Evolutionary conservation across 768 basidiomycete genomes (phyloP), one percentile per base, ranked within the genome.

Genomic region (Lactarius quietus): DNA sequence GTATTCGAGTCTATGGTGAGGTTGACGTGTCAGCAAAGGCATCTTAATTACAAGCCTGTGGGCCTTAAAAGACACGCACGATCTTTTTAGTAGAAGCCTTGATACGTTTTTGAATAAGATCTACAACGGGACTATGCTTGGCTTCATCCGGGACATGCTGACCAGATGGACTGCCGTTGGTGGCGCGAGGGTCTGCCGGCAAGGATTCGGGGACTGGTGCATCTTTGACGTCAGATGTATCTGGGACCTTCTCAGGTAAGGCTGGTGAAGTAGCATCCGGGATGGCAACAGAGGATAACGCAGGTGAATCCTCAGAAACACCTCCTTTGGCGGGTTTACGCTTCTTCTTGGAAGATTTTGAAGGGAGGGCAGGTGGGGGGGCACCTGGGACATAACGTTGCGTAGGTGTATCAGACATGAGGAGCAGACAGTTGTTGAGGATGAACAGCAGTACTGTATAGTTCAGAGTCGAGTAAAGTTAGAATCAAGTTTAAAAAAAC

Each of bases 21-120:
- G 55, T 15, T 26, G 33, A 26, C 14, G 31, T 15, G 56, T 66
- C 18, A 62, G 56, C 51, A 56, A 31, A 20, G 28, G 28, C 20
- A 4, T 36, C 53, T 67, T 59, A 41, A 39, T 41, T 57, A 69
- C 28, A 72, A 59, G 62, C 20, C 54, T 54, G 31, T 36, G 45
- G 29, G 59, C 54, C 38, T 61, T 69, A 23, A 70, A 78, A 55
- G 35, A 35, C 28, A 78, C 85, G 69, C 73, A 92, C 93, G 68
- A 94, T 90, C 78, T 95, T 95, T 81, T 95, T 95, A 61, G 81
- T 82, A 26, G 91, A 82, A 43, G 83, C 80, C 68, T 92, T 90
- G 72, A 92, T 76, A 57, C 93, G 83, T 77, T 93, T 95, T 71
- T 81, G 80, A 67, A 95, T 77, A 67, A 95, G 82, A 54, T 95